Percentiles rank a stretch among this genome's conserved stretches.
These are phyloP conservation scores for Pyricularia pennisetigena DNA, from an alignment of 2,329 filamentous ascomycete species.

Conservation along the genomic window DNA sequence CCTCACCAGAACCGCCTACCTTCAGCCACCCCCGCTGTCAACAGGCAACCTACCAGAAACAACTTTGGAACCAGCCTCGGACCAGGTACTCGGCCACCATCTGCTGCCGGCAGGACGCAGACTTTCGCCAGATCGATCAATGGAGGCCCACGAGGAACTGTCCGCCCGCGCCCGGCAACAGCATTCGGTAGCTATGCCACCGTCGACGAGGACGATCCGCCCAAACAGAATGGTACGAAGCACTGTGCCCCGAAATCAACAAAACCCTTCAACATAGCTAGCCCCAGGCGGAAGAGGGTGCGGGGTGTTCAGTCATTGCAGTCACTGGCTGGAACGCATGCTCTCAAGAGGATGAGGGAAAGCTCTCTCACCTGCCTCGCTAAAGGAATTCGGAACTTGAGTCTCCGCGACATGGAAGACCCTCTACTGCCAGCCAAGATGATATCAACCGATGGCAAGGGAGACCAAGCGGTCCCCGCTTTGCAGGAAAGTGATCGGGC, in stretches of 20 bases:
- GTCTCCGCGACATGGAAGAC: constrained; percentile 23
- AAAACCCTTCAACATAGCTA: not conserved
- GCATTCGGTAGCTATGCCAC: constrained; percentile 24
- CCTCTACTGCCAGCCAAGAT: constrained; percentile 6
- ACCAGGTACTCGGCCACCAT: constrained; percentile 35
- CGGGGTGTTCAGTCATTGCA: constrained; percentile 10
- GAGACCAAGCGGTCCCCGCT: constrained; percentile 37
- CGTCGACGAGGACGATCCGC: constrained; percentile 15
- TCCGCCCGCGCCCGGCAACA: constrained; percentile 29
- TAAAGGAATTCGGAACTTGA: constrained; percentile 25
- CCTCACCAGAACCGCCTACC: not conserved
- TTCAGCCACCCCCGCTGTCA: constrained; percentile 17
- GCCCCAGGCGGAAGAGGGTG: constrained; percentile 12
- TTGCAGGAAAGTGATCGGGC: constrained; percentile 9
- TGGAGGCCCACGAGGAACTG: constrained; percentile 28
- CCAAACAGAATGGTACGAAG: constrained; percentile 28
- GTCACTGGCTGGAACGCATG: constrained; percentile 1
- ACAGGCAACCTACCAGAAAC: constrained; percentile 28
- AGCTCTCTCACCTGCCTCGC: constrained; percentile 27
- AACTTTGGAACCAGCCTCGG: constrained; percentile 50
- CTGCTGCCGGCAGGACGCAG: constrained; percentile 36
- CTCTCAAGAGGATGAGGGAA: constrained; percentile 23
- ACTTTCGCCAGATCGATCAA: constrained; percentile 36
- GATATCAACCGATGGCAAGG: constrained; percentile 7
- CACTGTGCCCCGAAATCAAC: constrained; percentile 4